Percentiles rank a stretch among this genome's conserved stretches.
These are phyloP conservation scores for Colletotrichum aenigma DNA, from an alignment of 2,329 filamentous ascomycete genomes.

Conservation along the genomic window DNA sequence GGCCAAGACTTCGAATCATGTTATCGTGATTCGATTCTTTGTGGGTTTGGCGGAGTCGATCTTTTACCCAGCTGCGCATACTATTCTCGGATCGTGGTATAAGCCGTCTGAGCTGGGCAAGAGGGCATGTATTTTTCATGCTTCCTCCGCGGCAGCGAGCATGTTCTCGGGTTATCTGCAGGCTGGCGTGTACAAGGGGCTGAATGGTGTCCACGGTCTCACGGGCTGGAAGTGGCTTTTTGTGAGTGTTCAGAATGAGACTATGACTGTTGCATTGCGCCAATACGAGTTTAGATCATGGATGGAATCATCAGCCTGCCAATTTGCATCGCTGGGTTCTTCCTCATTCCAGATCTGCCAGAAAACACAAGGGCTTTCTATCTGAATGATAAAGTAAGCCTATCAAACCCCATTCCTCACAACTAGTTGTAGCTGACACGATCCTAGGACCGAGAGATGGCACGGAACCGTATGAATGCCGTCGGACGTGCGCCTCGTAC, in stretches of 20 bases:
- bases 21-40: slow-evolving; percentile 48
- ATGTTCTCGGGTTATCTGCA: slow-evolving; percentile 64
- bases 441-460: neutral
- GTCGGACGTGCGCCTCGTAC: slow-evolving; percentile 57
- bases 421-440: neutral
- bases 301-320: slow-evolving; percentile 46
- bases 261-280: neutral
- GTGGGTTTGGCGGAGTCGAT: slow-evolving; percentile 44
- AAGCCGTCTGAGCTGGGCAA: slow-evolving; percentile 46
- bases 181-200: slow-evolving; percentile 53
- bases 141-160: slow-evolving; percentile 53
- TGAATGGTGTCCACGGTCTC: slow-evolving; percentile 50
- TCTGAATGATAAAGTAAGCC: slow-evolving; percentile 19
- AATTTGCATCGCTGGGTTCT: slow-evolving; percentile 41
- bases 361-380: slow-evolving; percentile 32
- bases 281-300: slow-evolving; percentile 32
- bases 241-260: neutral
- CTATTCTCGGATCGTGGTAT: slow-evolving; percentile 50
- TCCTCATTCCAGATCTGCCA: slow-evolving; percentile 39
- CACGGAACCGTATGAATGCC: slow-evolving; percentile 24
- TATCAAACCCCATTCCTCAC: rapidly evolving
- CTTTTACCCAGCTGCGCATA: slow-evolving; percentile 29
- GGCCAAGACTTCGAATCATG: slow-evolving; percentile 30
- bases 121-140: slow-evolving; percentile 51
- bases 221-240: slow-evolving; percentile 45